Evolutionary conservation across 495 filamentous ascomycete genomes (phyloP).

Genomic region (Trichoderma erinaceum): DNA sequence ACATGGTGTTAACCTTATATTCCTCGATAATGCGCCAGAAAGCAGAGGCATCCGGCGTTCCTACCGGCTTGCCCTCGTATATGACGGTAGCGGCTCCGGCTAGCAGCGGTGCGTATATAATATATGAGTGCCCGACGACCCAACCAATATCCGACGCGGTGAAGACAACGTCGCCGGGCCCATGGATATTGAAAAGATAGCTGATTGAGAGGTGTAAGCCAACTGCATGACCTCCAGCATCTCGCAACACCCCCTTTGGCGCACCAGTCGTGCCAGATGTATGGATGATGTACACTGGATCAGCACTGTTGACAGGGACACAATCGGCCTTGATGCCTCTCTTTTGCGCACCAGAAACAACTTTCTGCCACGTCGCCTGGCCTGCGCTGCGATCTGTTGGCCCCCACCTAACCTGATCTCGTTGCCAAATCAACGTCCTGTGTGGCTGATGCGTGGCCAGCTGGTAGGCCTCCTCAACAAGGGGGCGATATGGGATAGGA

Average conservation of each 20-base stretch:
- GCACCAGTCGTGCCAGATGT: conserved; percentile 78
- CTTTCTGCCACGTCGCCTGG: conserved; percentile 71
- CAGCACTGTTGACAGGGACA: conserved; percentile 69
- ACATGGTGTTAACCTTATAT: conserved; percentile 75
- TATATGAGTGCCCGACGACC: conserved; percentile 82
- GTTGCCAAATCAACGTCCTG: conserved; percentile 67
- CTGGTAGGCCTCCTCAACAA: conserved; percentile 61
- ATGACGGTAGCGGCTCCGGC: conserved; percentile 80
- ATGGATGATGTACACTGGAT: conserved; percentile 86
- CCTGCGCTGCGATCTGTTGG: conserved; percentile 54
- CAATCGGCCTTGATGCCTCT: conserved; percentile 60
- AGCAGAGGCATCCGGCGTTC: conserved; percentile 77
- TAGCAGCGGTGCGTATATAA: conserved; percentile 71
- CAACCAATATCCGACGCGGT: conserved; percentile 72
- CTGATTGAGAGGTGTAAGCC: conserved; percentile 72
- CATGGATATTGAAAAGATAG: conserved; percentile 72
- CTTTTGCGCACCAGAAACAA: conserved; percentile 60
- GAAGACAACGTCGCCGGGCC: conserved; percentile 79
- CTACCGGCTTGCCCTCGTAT: conserved; percentile 88
- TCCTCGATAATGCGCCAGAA: conserved; percentile 86
- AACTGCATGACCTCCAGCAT: conserved; percentile 83
- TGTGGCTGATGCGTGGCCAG: conserved; percentile 56
- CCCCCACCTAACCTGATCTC: conserved; percentile 71
- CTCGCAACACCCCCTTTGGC: conserved; percentile 81
- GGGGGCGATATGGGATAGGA: conserved; percentile 61